Evolutionary conservation across 176 grass and related monocot species (phyloP).

Genomic region (Dendrocalamus sinicus): DNA sequence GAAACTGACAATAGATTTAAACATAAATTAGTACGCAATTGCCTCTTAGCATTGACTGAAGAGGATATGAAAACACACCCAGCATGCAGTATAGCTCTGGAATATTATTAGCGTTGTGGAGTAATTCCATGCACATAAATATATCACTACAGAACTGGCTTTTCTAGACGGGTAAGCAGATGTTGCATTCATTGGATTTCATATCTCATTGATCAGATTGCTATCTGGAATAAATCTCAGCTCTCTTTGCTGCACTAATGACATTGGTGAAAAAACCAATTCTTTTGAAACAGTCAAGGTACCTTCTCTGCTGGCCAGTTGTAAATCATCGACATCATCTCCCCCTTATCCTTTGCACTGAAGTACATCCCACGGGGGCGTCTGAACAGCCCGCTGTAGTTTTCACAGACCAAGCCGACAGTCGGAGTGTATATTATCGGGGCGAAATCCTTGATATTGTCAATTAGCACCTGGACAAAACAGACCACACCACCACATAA

Average conservation of each 20-base stretch:
- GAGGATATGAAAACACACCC: neutral
- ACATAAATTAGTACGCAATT: neutral
- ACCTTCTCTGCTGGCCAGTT: slow-evolving; percentile 92
- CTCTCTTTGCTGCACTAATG: neutral
- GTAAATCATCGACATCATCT: slow-evolving; percentile 99
- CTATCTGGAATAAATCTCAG: neutral
- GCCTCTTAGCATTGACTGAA: slow-evolving; percentile 14
- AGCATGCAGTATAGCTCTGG: neutral
- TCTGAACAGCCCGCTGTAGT: slow-evolving; percentile 90
- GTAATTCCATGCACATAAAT: neutral
- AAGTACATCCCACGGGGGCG: slow-evolving; percentile 98
- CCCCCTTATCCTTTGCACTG: slow-evolving; percentile 94
- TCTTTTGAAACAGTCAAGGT: slow-evolving; percentile 12
- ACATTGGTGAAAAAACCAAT: neutral
- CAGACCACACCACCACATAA: slow-evolving; percentile 10
- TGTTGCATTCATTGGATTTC: neutral
- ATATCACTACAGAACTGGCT: neutral
- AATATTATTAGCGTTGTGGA: neutral
- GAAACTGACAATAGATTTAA: neutral
- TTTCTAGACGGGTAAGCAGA: neutral
- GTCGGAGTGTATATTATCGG: slow-evolving; percentile 97
- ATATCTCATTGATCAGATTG: neutral
- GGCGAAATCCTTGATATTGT: slow-evolving; percentile 98
- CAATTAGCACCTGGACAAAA: slow-evolving; percentile 80
- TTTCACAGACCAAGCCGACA: slow-evolving; percentile 91